Conservation (phyloP, 1,284 basidiomycete genomes). For the Tilletia setariae region DNA sequence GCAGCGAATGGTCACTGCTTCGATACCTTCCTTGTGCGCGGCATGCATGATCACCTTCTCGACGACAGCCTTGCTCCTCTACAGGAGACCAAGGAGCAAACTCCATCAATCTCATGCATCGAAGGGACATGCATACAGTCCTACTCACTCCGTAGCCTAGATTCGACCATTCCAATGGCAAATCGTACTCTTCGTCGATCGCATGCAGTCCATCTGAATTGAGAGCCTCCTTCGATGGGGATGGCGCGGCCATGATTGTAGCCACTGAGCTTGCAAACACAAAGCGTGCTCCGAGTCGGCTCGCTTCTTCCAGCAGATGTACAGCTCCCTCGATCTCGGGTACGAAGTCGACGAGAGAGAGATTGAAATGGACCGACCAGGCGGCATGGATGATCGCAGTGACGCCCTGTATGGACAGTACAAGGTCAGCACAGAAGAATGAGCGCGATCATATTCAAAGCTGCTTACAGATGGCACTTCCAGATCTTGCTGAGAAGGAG, state of each 20-base stretch:
- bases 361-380: conserved; percentile 13
- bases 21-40: neutral
- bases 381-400: conserved; percentile 8
- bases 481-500: neutral
- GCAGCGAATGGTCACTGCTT: conserved; percentile 1
- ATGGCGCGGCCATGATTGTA: neutral
- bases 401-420: neutral
- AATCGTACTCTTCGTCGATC: neutral
- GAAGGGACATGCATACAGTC: neutral
- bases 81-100: neutral
- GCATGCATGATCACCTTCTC: neutral
- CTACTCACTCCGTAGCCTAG: conserved; percentile 8
- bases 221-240: neutral
- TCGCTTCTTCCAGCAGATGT: neutral
- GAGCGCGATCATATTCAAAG: neutral
- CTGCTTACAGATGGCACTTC: neutral
- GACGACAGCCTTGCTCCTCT: conserved; percentile 11
- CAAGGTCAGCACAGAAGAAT: neutral
- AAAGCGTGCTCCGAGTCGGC: neutral
- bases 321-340: conserved; percentile 11
- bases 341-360: neutral
- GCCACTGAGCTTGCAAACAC: conserved; percentile 6
- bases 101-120: neutral
- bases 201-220: neutral
- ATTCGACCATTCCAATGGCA: neutral